Base-by-base conservation (phyloP, 1,139 yeast species). In the Scheffersomyces segobiensis region DNA sequence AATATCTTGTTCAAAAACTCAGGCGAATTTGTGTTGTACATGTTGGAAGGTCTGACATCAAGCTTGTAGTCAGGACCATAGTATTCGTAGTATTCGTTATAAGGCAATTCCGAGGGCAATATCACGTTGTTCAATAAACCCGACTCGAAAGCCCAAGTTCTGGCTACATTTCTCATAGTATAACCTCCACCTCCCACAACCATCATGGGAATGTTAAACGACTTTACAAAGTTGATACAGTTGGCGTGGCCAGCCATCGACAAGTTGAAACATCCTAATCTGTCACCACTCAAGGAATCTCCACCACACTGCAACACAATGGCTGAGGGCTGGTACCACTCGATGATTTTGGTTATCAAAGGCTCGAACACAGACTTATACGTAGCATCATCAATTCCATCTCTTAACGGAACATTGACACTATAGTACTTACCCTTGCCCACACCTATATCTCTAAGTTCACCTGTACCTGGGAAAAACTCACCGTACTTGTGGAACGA, bases 121-220 rank as follows among this genome's bases (percentile, higher is more conserved):
- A 86, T 74, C 61, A 88, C 91, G 67, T 92, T 90, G 67, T 92
- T 93, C 65, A 93, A 80, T 58, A 95, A 78, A 20, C 98, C 97
- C 3, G 97, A 88, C 76, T 95, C 99, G 71, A 84, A 93, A 50
- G 97, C 88, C 99, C 99, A 95, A 8, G 97, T 88, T 67, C 98
- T 83, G 46, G 97, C 93, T 53, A 95, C 99, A 72, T 95, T 95
- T 73, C 98, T 84, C 90, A 95, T 95, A 19, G 98, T 95, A 75
- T 95, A 95, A 46, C 99, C 99, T 67, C 99, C 99, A 56, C 99
- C 99, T 52, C 99, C 99, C 21, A 95, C 83, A 21, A 93, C 96
- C 81, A 95, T 82, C 81, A 93, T 83, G 17, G 98, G 99, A 57
- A 93, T 79, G 58, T 92, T 92, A 72, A 93, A 91, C 48, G 91